Percentiles rank a stretch among this genome's conserved stretches.
Evolutionary conservation across 768 basidiomycete genomes (phyloP).

Genomic region (Pulveroboletus sp.): DNA sequence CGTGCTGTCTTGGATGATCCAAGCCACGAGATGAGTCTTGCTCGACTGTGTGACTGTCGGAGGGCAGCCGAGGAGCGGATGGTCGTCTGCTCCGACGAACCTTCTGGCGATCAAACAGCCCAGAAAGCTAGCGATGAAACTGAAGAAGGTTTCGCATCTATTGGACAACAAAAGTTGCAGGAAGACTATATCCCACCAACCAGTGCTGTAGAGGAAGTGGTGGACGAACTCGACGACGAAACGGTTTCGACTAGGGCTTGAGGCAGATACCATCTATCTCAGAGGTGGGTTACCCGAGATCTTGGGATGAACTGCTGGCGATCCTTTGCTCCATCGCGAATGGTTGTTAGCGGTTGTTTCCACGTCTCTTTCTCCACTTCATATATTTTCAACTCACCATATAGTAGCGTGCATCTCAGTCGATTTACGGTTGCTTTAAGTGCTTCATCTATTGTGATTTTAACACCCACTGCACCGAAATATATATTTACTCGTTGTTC

Average conservation of each 20-base stretch:
- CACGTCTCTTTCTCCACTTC: slow-evolving; percentile 16
- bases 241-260: neutral
- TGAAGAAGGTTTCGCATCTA: slow-evolving; percentile 47
- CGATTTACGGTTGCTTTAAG: neutral
- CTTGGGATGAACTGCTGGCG: slow-evolving; percentile 32
- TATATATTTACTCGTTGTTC: too few species aligned
- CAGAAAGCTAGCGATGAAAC: slow-evolving; percentile 42
- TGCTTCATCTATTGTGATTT: neutral
- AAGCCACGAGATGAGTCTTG: slow-evolving; percentile 43
- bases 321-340: slow-evolving; percentile 31
- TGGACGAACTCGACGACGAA: slow-evolving; percentile 20
- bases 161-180: slow-evolving; percentile 35
- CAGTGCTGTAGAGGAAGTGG: slow-evolving; percentile 16
- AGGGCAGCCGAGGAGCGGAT: slow-evolving; percentile 14
- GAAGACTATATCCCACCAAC: slow-evolving; percentile 19
- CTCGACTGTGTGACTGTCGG: slow-evolving; percentile 42
- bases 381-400: slow-evolving; percentile 6
- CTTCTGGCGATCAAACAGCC: slow-evolving; percentile 16
- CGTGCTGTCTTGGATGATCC: slow-evolving; percentile 49
- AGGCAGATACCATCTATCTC: slow-evolving; percentile 1
- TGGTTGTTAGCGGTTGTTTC: slow-evolving; percentile 32
- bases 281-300: slow-evolving; percentile 15
- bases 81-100: slow-evolving; percentile 17
- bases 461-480: neutral
- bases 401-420: neutral